Evolutionary conservation across 306 rosid genomes (phyloP).

Genomic region (Malus orientalis): DNA sequence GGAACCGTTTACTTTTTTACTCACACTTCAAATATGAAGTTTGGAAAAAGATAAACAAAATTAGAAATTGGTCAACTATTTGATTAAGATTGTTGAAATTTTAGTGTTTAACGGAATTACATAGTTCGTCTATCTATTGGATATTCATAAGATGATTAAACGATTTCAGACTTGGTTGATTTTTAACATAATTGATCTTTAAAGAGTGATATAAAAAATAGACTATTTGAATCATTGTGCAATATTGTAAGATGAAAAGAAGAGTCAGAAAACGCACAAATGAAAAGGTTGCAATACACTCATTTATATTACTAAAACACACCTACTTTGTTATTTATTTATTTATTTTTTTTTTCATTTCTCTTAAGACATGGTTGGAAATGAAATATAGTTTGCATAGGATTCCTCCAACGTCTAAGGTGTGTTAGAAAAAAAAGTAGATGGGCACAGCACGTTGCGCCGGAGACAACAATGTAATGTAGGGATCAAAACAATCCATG

Average conservation of each 20-base stretch:
- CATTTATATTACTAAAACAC: background rate
- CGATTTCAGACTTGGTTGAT: background rate
- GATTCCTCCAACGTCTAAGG: constrained; percentile 15
- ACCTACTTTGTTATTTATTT: background rate
- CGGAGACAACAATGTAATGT: constrained; percentile 19
- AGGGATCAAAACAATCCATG: constrained; percentile 24
- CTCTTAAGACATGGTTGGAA: constrained; percentile 1
- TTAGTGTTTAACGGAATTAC: too few relatives aligned
- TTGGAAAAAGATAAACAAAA: too few relatives aligned
- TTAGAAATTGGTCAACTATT: background rate
- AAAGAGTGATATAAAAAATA: too few relatives aligned
- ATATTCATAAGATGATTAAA: too few relatives aligned
- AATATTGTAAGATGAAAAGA: background rate
- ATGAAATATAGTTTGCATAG: constrained; percentile 28
- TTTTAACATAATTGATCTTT: too few relatives aligned
- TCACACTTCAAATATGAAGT: background rate
- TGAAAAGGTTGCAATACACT: too few relatives aligned
- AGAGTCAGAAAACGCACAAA: too few relatives aligned
- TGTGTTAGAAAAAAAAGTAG: constrained; percentile 12
- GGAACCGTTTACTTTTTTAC: too few relatives aligned
- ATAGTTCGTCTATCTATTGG: background rate
- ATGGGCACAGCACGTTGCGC: constrained; percentile 23
- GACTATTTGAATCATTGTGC: background rate
- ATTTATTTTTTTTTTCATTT: background rate
- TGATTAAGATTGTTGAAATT: background rate